Conservation (phyloP, 495 filamentous ascomycete species). For the Physcia stellaris region DNA sequence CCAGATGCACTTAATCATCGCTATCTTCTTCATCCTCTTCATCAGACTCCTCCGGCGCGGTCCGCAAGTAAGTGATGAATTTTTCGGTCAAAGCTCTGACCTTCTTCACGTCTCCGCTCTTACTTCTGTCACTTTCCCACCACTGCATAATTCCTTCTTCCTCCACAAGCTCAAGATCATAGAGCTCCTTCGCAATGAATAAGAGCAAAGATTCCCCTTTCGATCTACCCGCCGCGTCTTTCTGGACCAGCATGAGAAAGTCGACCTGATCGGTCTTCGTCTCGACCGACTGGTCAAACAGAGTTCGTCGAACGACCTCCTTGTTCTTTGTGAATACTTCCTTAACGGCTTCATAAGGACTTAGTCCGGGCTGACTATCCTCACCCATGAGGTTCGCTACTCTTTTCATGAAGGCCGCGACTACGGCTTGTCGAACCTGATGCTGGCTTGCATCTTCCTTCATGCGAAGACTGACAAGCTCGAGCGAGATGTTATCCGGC, state of each 20-base stretch:
- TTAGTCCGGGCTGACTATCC: slow-evolving; percentile 28
- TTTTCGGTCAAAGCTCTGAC: slow-evolving; percentile 60
- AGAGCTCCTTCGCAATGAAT: slow-evolving; percentile 64
- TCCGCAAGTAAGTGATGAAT: slow-evolving; percentile 76
- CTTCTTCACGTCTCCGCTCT: slow-evolving; percentile 48
- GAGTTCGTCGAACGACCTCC: slow-evolving; percentile 40
- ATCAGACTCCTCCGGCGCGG: slow-evolving; percentile 60
- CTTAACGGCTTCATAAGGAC: slow-evolving; percentile 51
- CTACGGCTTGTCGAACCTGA: slow-evolving; percentile 75
- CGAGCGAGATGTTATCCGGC: slow-evolving; percentile 75
- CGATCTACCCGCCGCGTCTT: slow-evolving; percentile 49
- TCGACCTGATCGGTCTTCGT: slow-evolving; percentile 69
- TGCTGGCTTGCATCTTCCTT: slow-evolving; percentile 77
- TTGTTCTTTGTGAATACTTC: slow-evolving; percentile 42
- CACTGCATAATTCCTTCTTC: slow-evolving; percentile 79
- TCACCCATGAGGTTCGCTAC: slow-evolving; percentile 56
- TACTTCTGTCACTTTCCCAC: slow-evolving; percentile 63
- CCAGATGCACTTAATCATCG: background rate
- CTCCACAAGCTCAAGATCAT: slow-evolving; percentile 72
- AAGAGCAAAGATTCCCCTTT: slow-evolving; percentile 57
- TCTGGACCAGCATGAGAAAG: slow-evolving; percentile 67
- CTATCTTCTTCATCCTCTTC: slow-evolving; percentile 22
- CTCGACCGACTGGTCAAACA: slow-evolving; percentile 43
- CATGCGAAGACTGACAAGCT: slow-evolving; percentile 81
- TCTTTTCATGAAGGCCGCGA: slow-evolving; percentile 69